Base-by-base conservation (phyloP, 2,329 filamentous ascomycete species). In the Tolypocladium inflatum region DNA sequence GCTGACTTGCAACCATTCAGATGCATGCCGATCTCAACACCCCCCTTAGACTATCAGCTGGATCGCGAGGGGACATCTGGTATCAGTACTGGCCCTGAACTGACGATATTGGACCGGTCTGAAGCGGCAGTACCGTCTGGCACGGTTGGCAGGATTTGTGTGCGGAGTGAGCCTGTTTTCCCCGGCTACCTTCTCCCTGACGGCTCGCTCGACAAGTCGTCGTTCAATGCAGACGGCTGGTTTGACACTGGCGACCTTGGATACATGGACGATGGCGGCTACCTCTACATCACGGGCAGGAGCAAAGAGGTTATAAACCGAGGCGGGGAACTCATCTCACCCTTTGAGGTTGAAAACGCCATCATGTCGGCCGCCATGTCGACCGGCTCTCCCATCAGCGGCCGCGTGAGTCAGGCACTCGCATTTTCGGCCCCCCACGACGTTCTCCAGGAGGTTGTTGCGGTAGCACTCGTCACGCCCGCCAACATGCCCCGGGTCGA, bases 291-390 rank as follows among this genome's bases (percentile, higher is more conserved):
- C 61, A 82, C 79, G 2, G 80, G 80, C 9, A 74, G 80, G 37
- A 80, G 74, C 64, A 83, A 82, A 62, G 80, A 82, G 58, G 78
- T 82, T 57, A 81, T 83, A 67, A 82, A 82, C 63, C 76, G 80
- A 13, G 81, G 80, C 41, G 80, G 81, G 39, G 81, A 84, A 64
- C 73, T 83, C n/a, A 82, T 84, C 58, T 82, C 79, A 5, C 80
- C 81, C 0, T 81, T 83, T 57, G 81, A 84, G 63, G 75, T 84
- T n/a, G 81, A 83, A 63, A 78, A 83, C 61, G 80, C 80, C 11
- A 77, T 83, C 58, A 70, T 82, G 50, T 70, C 75, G 1, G 76
- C 78, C 13, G 73, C 78, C 5, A 69, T 73, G 52, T 68, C 74
- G 17, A 63, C 68, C 4, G 68, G 70, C 6, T 78, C 77, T 1